Evolutionary conservation across 2,329 filamentous ascomycete species (phyloP).

Genomic region (Clonostachys sp.): DNA sequence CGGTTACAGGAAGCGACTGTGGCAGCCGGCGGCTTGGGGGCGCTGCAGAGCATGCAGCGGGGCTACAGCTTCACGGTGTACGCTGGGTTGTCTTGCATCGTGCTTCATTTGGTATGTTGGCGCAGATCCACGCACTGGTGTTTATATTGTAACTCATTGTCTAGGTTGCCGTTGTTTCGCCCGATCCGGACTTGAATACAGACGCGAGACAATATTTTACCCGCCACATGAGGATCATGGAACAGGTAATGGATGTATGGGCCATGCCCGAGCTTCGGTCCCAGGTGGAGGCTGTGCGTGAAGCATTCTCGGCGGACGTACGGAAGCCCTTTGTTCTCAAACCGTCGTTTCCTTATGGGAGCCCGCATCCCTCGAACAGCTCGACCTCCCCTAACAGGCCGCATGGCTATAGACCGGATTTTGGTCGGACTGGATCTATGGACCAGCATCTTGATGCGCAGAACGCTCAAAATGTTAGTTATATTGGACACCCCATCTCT

Average conservation of each 20-base stretch:
- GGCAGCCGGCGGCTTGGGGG: constrained; percentile 70
- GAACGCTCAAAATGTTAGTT: constrained; percentile 59
- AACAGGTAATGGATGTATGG: constrained; percentile 78
- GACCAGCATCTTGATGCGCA: constrained; percentile 49
- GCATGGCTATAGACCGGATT: constrained; percentile 44
- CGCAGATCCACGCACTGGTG: no score
- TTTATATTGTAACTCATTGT: no score
- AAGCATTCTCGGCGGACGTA: constrained; percentile 85
- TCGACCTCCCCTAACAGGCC: constrained; percentile 58
- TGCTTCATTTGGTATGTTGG: constrained; percentile 79
- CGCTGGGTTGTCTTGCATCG: constrained; percentile 82
- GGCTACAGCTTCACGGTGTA: constrained; percentile 97
- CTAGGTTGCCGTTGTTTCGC: constrained; percentile 87
- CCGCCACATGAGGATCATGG: constrained; percentile 88
- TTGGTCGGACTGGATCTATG: constrained; percentile 41
- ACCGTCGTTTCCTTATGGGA: constrained; percentile 80
- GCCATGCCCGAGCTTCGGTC: constrained; percentile 86
- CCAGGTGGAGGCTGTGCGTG: constrained; percentile 82
- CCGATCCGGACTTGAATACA: constrained; percentile 79
- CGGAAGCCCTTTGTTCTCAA: constrained; percentile 86
- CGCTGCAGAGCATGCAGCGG: constrained; percentile 85
- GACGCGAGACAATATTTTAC: constrained; percentile 88
- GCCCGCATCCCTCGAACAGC: constrained; percentile 61
- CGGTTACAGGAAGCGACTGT: constrained; percentile 81
- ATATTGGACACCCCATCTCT: constrained; percentile 67